Evolutionary conservation across 371 early-diverging fungal genomes (phyloP), one percentile per base, ranked within the genome.

Genomic region (Rhizopus arrhizus): DNA sequence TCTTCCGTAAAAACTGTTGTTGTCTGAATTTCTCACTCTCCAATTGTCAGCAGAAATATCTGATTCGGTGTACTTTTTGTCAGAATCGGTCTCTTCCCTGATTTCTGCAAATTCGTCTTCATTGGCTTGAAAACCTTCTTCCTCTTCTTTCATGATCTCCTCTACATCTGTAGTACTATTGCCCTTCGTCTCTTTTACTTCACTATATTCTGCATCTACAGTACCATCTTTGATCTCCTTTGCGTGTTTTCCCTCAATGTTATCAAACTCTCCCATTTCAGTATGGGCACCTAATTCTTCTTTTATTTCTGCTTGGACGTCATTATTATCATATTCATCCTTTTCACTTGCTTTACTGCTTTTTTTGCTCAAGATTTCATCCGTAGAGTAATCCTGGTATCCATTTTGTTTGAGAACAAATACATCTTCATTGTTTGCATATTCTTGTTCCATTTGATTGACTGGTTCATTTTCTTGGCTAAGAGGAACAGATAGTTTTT

Each of bases 11-110:
- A 28, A 41, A 1, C 46, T 16, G 22, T 45, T 32, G 15, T 32
- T 33, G 9, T 34, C 36, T 15, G 28, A 22, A 8, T 29, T 36
- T 48, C 64, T 35, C 29, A 40, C 40, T 48, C 61, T 61, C 61
- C 61, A 66, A 34, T 61, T 29, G 34, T 59, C 55, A 36, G 53
- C 36, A 6, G 11, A 36, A 9, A 11, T 16, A 5, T 56, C 22
- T 54, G 54, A 29, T 41, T 42, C 54, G 5, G 31, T 7, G 28
- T 9, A 15, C n/a, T 36, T 58, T 46, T n/a, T 11, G 29, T 40
- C 51, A 13, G 12, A 42, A 3, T 53, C 50, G 34, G 13, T 16
- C n/a, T 13, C 9, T 16, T 49, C 8, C 5, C 31, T 36, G 15
- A 43, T 16, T 12, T 45, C 56, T 33, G 31, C 15, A 45, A 40